Conservation (phyloP, 495 filamentous ascomycete genomes). For the Penicillium fimorum region DNA sequence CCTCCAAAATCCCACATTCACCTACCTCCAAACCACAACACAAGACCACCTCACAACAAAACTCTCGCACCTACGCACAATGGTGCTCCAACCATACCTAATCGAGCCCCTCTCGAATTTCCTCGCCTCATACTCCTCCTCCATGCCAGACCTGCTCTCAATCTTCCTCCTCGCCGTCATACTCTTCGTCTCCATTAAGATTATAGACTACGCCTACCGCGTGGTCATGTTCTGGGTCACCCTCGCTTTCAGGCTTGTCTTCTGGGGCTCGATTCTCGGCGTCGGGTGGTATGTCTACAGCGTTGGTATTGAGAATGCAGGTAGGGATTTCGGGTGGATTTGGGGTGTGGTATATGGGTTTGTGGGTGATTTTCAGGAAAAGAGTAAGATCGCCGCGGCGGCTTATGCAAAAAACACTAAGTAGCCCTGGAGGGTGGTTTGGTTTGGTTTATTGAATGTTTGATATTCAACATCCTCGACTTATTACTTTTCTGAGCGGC, state of each 20-base stretch:
- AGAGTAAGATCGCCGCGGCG: conserved; percentile 22
- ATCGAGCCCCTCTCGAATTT: conserved; percentile 45
- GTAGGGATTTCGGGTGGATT: conserved; percentile 57
- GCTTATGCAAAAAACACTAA: conserved; percentile 10
- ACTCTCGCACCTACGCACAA: conserved; percentile 34
- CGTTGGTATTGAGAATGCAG: conserved; percentile 60
- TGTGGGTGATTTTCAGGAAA: conserved; percentile 48
- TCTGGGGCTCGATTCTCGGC: conserved; percentile 56
- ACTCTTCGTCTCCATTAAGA: conserved; percentile 60
- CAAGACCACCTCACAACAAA: conserved; percentile 29
- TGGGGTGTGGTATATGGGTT: conserved; percentile 56
- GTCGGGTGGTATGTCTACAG: conserved; percentile 57
- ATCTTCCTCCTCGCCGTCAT: conserved; percentile 54
- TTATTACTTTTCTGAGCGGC: neutral
- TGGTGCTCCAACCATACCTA: conserved; percentile 44
- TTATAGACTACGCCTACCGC: conserved; percentile 65
- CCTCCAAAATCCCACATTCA: conserved; percentile 28
- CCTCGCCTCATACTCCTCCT: conserved; percentile 46
- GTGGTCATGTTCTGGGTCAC: conserved; percentile 72
- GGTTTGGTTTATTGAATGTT: neutral
- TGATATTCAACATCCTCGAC: neutral
- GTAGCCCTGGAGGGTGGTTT: neutral
- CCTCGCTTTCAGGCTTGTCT: conserved; percentile 54
- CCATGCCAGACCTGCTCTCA: conserved; percentile 59
- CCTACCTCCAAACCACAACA: conserved; percentile 19